Base-by-base conservation (phyloP, 108 stramenopile species). In the Cyclotella baltica region DNA sequence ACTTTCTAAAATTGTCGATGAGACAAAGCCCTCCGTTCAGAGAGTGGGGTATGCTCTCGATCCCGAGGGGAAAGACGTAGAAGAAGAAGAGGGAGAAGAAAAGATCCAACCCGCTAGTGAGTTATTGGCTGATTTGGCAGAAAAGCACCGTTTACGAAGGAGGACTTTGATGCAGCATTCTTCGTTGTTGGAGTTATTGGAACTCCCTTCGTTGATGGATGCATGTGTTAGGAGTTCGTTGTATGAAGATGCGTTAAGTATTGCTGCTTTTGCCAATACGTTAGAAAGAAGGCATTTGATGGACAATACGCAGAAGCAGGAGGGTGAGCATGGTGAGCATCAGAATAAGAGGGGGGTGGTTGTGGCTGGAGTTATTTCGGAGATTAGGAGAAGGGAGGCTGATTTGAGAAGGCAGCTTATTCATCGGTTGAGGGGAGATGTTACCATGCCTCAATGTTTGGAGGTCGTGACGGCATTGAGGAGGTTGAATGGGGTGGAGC, bases 401-500 rank as follows among this genome's bases (percentile, higher is more conserved):
- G 93, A 95, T 87, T 71, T 95, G 18, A 84, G 93, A 27, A 85
- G 93, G 9, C 85, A 90, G 76, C 61, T 95, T 4, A 77, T 95
- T 25, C 83, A 86, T 70, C 86, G 88, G 4, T 74, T 95, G 11
- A 86, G 92, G 62, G 81, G 76, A 64, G 84, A 90, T 66, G 93
- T 95, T n/a, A 91, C 91, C 51, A 95, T 95, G 93, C 93, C 93
- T 10, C 87, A 92, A 52, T 95, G 93, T 75, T 70, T 95, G 31
- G 93, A 95, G 71, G 81, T 92, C 47, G 92, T 95, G 9, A 95
- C 93, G 13, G 91, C 93, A 25, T 76, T 95, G 56, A 80, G 93
- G 29, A 83, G 91, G 35, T 70, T 95, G 62, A 95, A 95, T 80
- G 89, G 89, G 10, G 90, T 95, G 19, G 93, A 95, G 58, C 61